A percentile compares a stretch with the other conserved stretches of the same genome.
Evolutionary conservation across 176 grass and related monocot genomes (phyloP).

Genomic region (Bothriochloa decipiens): DNA sequence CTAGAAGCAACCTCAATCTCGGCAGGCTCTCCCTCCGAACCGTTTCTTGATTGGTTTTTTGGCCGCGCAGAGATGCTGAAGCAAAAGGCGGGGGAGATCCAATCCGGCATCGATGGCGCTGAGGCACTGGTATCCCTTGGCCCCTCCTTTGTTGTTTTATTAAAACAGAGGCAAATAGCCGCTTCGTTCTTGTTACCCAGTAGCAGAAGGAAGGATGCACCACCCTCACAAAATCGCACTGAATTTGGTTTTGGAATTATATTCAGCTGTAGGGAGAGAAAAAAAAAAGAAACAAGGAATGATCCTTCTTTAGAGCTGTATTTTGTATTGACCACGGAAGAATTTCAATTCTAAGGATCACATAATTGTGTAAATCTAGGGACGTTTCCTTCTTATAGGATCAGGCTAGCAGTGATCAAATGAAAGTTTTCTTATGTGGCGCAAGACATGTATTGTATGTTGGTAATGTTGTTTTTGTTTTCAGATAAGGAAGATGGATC

Average conservation of each 20-base stretch:
- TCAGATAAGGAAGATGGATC: slow-evolving; percentile 98
- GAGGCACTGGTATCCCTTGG: slow-evolving; percentile 55
- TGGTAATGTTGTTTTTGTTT: slow-evolving; percentile 20
- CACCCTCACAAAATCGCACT: background rate
- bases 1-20: background rate
- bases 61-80: slow-evolving; percentile 67
- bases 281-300: slow-evolving; percentile 14
- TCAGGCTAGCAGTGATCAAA: background rate
- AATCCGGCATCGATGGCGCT: slow-evolving; percentile 80
- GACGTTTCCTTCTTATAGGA: slow-evolving; percentile 12
- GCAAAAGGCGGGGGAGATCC: slow-evolving; percentile 81
- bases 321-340: background rate
- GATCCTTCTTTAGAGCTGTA: background rate
- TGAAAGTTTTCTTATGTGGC: background rate
- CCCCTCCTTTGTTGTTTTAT: background rate
- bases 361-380: background rate
- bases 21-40: background rate
- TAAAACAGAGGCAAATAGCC: background rate
- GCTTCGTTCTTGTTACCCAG: background rate
- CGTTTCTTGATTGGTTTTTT: background rate
- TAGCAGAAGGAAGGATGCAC: background rate
- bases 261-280: background rate
- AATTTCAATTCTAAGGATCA: background rate
- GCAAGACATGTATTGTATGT: background rate
- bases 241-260: slow-evolving; percentile 1